Percentiles rank a stretch among this genome's conserved stretches.
These are phyloP conservation scores for Kwoniella dendrophila DNA, from an alignment of 768 basidiomycete genomes.

Conservation along the genomic window DNA sequence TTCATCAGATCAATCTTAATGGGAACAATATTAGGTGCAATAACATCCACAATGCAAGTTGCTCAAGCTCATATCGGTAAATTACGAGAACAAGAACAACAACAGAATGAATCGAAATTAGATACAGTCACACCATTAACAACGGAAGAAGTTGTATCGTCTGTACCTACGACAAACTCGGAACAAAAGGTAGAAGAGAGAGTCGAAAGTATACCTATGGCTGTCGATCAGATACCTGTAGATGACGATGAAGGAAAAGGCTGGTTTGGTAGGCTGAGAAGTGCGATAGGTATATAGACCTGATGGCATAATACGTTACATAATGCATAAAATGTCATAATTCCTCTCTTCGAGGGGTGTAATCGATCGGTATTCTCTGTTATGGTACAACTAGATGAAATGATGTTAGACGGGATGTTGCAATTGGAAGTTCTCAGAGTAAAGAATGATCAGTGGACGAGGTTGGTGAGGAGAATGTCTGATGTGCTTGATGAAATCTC, in stretches of 20 bases:
- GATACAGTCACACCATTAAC: neutral
- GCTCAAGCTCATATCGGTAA: constrained; percentile 33
- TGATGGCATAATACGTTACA: too few species aligned
- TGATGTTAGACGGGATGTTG: too few species aligned
- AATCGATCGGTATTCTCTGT: too few species aligned
- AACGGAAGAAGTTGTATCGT: constrained; percentile 12
- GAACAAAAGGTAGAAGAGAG: neutral
- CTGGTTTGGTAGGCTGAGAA: constrained; percentile 3
- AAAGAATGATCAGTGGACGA: too few species aligned
- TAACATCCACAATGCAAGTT: constrained; percentile 33
- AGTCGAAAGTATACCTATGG: neutral
- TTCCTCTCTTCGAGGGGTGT: too few species aligned
- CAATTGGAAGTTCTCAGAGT: too few species aligned
- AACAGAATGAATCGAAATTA: neutral
- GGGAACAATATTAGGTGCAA: constrained; percentile 44
- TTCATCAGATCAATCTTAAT: constrained; percentile 46
- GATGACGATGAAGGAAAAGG: constrained; percentile 14
- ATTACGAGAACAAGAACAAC: constrained; percentile 19
- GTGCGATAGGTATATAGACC: constrained; percentile 4
- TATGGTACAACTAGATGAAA: too few species aligned
- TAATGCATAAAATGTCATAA: too few species aligned
- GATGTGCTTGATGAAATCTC: too few species aligned
- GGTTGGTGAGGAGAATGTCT: too few species aligned
- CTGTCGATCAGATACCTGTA: constrained; percentile 17
- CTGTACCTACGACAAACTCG: neutral